Conservation (phyloP, 805 yeast species). For the Pichia ethanolica region DNA sequence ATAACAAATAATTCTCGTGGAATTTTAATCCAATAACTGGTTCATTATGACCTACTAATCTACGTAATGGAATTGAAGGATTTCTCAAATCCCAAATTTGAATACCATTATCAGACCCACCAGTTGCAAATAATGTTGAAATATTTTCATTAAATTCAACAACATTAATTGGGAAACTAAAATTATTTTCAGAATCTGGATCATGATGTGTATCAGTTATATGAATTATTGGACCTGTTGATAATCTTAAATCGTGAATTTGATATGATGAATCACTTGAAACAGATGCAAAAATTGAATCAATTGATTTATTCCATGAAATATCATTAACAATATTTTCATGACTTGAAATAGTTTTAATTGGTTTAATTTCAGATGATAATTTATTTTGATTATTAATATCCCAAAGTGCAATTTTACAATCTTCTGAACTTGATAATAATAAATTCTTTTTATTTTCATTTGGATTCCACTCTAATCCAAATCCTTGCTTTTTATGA, state of each 20-base stretch:
- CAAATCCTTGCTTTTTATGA: constrained; percentile 64
- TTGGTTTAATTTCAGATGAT: constrained; percentile 31
- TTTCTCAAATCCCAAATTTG: constrained; percentile 71
- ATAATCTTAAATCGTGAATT: constrained; percentile 48
- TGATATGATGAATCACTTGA: constrained; percentile 60
- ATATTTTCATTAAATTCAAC: constrained; percentile 57
- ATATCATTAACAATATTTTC: constrained; percentile 59
- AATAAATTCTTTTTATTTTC: constrained; percentile 32
- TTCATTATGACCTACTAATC: constrained; percentile 58
- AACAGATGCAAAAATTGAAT: constrained; percentile 56
- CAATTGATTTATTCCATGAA: constrained; percentile 42
- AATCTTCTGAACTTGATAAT: constrained; percentile 60
- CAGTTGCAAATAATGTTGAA: constrained; percentile 59
- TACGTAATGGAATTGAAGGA: constrained; percentile 49
- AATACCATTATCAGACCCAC: constrained; percentile 69
- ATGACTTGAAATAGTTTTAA: constrained; percentile 43
- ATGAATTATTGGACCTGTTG: constrained; percentile 35
- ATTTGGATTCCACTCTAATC: constrained; percentile 57
- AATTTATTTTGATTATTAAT: constrained; percentile 17
- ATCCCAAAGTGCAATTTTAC: constrained; percentile 68
- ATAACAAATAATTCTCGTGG: constrained; percentile 39
- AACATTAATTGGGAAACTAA: constrained; percentile 41
- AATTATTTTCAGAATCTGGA: constrained; percentile 23
- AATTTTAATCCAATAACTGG: constrained; percentile 51
- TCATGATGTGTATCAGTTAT: constrained; percentile 45